These are phyloP conservation scores for Leccinum rimulosum DNA, from an alignment of 768 basidiomycete species.

Conservation along the genomic window DNA sequence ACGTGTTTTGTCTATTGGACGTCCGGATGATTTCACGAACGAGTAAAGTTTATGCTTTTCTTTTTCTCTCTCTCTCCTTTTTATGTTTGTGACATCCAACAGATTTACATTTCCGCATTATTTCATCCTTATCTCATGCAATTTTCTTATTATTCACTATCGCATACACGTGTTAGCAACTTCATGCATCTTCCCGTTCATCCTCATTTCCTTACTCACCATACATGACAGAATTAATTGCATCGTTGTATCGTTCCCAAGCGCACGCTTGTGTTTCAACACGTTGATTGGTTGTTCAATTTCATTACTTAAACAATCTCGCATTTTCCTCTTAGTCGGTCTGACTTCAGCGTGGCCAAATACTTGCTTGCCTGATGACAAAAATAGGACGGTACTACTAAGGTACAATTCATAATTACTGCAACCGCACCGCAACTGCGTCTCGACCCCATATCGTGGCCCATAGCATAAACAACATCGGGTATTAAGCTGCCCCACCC, in stretches of 20 bases:
- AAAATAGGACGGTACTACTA: conserved; percentile 11
- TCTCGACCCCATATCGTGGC: background rate
- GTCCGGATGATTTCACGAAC: conserved; percentile 9
- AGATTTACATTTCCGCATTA: background rate
- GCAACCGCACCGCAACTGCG: background rate
- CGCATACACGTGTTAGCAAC: background rate
- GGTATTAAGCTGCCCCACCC: conserved; percentile 14
- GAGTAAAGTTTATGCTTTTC: background rate
- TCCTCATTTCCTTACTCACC: background rate
- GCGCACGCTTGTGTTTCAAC: background rate
- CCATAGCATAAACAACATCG: background rate
- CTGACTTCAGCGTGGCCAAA: background rate
- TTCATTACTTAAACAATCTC: background rate
- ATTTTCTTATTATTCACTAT: background rate
- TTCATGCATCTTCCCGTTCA: background rate
- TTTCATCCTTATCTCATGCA: background rate
- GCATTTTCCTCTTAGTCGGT: background rate
- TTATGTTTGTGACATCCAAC: background rate
- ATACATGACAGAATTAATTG: background rate
- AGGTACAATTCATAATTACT: conserved; percentile 25
- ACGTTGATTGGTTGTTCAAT: background rate
- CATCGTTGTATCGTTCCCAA: background rate
- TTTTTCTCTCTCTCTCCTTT: background rate
- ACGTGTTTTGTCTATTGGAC: conserved; percentile 26
- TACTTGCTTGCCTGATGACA: background rate